A percentile compares a stretch with the other conserved stretches of the same genome.
Conservation (phyloP, 352 stramenopile species). For the Globisporangium paroecandrum region DNA sequence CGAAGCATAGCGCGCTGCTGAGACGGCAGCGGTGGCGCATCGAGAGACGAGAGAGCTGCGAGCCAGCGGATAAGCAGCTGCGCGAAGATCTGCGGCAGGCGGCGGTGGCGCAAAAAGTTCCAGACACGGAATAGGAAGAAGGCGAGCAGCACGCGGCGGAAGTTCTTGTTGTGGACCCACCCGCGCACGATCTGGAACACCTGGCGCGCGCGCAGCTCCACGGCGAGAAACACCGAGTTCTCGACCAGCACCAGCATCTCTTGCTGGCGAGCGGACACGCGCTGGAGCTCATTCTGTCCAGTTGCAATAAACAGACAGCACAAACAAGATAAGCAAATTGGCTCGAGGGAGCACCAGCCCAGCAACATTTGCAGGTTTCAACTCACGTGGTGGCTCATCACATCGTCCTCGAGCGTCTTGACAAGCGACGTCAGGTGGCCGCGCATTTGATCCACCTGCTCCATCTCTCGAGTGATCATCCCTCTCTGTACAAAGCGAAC, state of each 20-base stretch:
- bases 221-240: slow-evolving; percentile 40
- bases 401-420: slow-evolving; percentile 58
- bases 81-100: slow-evolving; percentile 55
- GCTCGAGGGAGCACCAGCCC: neutral
- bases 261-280: slow-evolving; percentile 31
- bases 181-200: slow-evolving; percentile 31
- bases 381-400: slow-evolving; percentile 47
- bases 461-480: slow-evolving; percentile 48
- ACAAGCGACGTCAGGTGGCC: slow-evolving; percentile 48
- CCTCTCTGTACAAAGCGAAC: slow-evolving; percentile 22
- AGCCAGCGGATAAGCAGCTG: slow-evolving; percentile 62
- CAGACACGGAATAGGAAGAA: slow-evolving; percentile 46
- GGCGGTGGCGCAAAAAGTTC: slow-evolving; percentile 44
- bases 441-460: slow-evolving; percentile 54
- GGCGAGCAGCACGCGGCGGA: slow-evolving; percentile 53
- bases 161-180: slow-evolving; percentile 45
- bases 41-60: slow-evolving; percentile 48
- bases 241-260: slow-evolving; percentile 33
- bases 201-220: slow-evolving; percentile 36
- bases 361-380: neutral
- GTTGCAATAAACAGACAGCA: neutral
- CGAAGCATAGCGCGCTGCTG: slow-evolving; percentile 7
- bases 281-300: slow-evolving; percentile 51
- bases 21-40: slow-evolving; percentile 16
- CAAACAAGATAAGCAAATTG: neutral